A percentile compares a stretch with the other conserved stretches of the same genome.
Conservation (phyloP, 208 protist genomes). For the Leishmania major region DNA sequence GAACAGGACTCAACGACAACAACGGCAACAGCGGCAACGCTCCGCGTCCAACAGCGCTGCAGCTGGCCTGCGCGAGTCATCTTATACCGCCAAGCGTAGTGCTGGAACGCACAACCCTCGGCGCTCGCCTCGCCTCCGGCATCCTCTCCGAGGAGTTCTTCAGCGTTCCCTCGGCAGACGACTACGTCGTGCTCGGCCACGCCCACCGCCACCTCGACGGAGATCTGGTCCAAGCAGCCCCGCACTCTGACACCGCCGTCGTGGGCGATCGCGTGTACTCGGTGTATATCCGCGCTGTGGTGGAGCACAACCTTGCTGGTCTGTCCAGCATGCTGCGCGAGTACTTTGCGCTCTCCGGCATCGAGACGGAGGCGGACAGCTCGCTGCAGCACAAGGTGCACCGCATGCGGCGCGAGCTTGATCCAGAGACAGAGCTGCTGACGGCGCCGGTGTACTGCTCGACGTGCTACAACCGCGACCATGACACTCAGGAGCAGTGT, state of each 20-base stretch:
- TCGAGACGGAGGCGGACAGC: constrained; percentile 65
- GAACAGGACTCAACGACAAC: neutral
- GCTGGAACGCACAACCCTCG: constrained; percentile 65
- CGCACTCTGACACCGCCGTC: constrained; percentile 44
- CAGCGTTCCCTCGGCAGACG: constrained; percentile 41
- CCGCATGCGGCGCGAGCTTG: constrained; percentile 79
- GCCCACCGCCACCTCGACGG: constrained; percentile 58
- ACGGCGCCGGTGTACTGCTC: constrained; percentile 68
- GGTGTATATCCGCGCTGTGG: constrained; percentile 69
- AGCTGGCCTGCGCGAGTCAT: constrained; percentile 1
- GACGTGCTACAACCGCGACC: constrained; percentile 75
- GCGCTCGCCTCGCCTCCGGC: constrained; percentile 56
- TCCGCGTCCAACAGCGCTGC: neutral
- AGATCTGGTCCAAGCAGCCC: constrained; percentile 48
- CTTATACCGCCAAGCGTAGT: constrained; percentile 31
- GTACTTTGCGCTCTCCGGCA: constrained; percentile 75
- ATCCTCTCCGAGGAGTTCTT: constrained; percentile 76
- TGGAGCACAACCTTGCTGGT: constrained; percentile 57
- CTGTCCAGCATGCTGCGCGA: constrained; percentile 77
- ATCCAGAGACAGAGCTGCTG: constrained; percentile 66
- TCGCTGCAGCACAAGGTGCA: constrained; percentile 89
- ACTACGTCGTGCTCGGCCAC: constrained; percentile 77
- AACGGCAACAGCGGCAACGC: neutral
- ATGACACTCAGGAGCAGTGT: constrained; percentile 69
- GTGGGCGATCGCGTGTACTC: constrained; percentile 75